phyloP scores from a whole-genome alignment of 2,329 filamentous ascomycete genomes.

The Penicillium aurantiogriseum region DNA sequence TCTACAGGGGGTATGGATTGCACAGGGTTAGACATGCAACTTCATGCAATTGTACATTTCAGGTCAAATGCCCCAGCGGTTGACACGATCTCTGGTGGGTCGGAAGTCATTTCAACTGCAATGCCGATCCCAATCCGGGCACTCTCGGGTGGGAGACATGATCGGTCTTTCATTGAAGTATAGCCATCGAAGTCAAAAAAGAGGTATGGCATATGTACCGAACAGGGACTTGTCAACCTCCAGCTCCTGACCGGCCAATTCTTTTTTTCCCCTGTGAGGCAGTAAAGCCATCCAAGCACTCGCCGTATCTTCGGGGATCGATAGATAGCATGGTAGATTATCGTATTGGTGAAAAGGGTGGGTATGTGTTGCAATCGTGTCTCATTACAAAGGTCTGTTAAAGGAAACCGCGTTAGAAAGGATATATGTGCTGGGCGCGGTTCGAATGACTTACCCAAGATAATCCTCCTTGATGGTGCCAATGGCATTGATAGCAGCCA shows the following conservation, averaged over 20 bases:
- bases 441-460: conserved; percentile 42
- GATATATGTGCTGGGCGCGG: neutral
- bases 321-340: conserved; percentile 9
- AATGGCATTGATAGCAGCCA: conserved; percentile 94
- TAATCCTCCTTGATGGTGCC: conserved; percentile 86
- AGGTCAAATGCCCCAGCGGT: neutral
- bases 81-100: neutral
- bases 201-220: neutral
- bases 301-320: neutral
- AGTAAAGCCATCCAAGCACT: neutral
- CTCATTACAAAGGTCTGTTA: conserved; percentile 33
- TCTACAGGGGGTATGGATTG: conserved; percentile 1
- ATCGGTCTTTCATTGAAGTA: conserved; percentile 1
- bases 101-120: neutral
- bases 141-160: neutral
- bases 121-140: neutral
- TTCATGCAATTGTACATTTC: conserved; percentile 3
- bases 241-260: conserved; percentile 3
- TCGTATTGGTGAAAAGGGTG: conserved; percentile 14
- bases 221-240: conserved; percentile 1
- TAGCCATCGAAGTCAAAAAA: neutral
- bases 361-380: conserved; percentile 25
- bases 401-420: conserved; percentile 14
- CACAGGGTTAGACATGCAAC: conserved; percentile 1
- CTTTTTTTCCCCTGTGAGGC: neutral